Evolutionary conservation across 768 basidiomycete species (phyloP), one percentile per base, ranked within the genome.

Genomic region (Suillus subalutaceus): DNA sequence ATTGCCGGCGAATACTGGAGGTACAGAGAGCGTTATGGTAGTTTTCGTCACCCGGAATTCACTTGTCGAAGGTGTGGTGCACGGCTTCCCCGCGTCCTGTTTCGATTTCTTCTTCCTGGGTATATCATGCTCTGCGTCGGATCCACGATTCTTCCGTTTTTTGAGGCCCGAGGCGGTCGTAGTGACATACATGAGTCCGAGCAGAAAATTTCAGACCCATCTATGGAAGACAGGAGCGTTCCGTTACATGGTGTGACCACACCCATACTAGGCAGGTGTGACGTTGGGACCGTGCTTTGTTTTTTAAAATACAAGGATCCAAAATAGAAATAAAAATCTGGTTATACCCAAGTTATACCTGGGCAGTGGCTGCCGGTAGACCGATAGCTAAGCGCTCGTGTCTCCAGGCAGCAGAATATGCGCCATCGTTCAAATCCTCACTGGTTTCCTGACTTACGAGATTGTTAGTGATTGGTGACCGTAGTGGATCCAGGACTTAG

Each of bases 1-100:
- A 77, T 91, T 86, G 52, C 80, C 83, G 18, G 92, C 86, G 75
- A 94, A 97, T 52, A 91, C 83, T 1, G 96, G 96, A 37, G 96
- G 86, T 18, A 97, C 84, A 12, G 92, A 89, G 50, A 97, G 80
- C 32, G 84, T 79, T 63, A 96, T 81, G 38, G 86, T 84, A n/a
- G 92, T 84, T 60, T 81, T 82, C 73, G 93, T 78, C 62, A 87
- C 73, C 66, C 82, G 80, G 73, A 93, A 93, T 73, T 92, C 87
- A 35, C 79, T 78, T 66, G 65, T 72, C 26, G 37, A 43, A 53
- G 56, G 48, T 48, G 80, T 78, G 26, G 65, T 67, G 63, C 75
- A 75, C 26, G 73, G 26, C 26, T 26, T 83, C 18, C 76, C 77
- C 71, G 83, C 84, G 66, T 75, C 76, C 59, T 18, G 59, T 20